Evolutionary conservation across 345 rosid species (phyloP).

Genomic region (Capsella bursapastoris): DNA sequence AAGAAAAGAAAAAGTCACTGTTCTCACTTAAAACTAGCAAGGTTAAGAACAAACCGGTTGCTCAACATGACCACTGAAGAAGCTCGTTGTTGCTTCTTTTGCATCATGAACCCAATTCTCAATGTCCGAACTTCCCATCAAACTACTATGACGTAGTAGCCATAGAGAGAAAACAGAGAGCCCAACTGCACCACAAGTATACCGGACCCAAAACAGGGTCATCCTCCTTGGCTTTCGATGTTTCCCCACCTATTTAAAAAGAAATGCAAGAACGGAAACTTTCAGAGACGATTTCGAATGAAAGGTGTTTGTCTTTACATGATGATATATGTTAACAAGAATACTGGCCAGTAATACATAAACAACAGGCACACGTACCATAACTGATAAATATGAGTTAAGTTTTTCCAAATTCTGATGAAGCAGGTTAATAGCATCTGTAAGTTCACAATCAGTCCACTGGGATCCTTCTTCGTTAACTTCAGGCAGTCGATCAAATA

Average conservation of each 20-base stretch:
- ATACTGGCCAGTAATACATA: not conserved
- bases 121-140: slow-evolving; percentile 92
- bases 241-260: slow-evolving; percentile 62
- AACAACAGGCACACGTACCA: slow-evolving; percentile 53
- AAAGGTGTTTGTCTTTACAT: slow-evolving; percentile 7
- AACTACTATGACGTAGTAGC: slow-evolving; percentile 82
- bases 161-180: slow-evolving; percentile 75
- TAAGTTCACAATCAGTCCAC: slow-evolving; percentile 78
- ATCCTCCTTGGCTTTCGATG: slow-evolving; percentile 76
- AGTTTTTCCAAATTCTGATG: slow-evolving; percentile 71
- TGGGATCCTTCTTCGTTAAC: slow-evolving; percentile 67
- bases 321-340: slow-evolving; percentile 12
- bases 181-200: slow-evolving; percentile 86
- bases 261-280: slow-evolving; percentile 8
- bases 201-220: slow-evolving; percentile 74
- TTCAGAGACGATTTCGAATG: not conserved
- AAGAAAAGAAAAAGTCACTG: slow-evolving; percentile 4
- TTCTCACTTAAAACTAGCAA: slow-evolving; percentile 25
- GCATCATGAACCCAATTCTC: slow-evolving; percentile 90
- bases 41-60: slow-evolving; percentile 70
- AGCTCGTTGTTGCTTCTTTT: slow-evolving; percentile 66
- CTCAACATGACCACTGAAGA: slow-evolving; percentile 88
- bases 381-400: slow-evolving; percentile 61
- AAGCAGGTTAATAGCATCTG: slow-evolving; percentile 65
- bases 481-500: slow-evolving; percentile 68